Base-by-base conservation (phyloP, 192 early-diverging fungal species). In the Coemansia sp. region DNA sequence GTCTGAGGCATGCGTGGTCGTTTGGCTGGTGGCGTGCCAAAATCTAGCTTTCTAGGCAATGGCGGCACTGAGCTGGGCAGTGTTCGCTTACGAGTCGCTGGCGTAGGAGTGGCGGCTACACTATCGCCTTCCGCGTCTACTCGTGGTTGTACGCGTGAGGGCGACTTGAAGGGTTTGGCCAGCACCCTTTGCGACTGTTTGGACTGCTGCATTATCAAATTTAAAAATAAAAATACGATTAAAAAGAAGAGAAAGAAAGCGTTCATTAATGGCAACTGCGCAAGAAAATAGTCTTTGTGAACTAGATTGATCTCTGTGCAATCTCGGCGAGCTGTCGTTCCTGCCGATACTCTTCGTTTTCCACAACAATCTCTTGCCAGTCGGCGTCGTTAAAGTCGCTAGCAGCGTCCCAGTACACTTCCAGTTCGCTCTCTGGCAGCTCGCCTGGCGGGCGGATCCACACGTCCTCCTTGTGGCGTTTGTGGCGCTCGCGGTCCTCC, bases 401-500 rank as follows among this genome's bases (percentile, higher is more conserved):
- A 12, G 74, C 70, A 14, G 70, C 78, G 27, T 80, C 80, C 83
- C 83, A 84, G 22, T 76, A 79, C 18, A 68, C 29, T 0, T 50
- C 15, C 14, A 84, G 73, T 41, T 84, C 83, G 21, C 57, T 57
- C 29, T 46, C 63, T 0, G 67, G 58, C 17, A 24, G 9, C 40
- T 77, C 80, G 44, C 68, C 52, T 1, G 62, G 52, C 7, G 72
- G 76, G 0, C 80, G 71, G 11, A 79, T 72, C 83, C 83, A 84
- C 18, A 66, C 72, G 17, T 84, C 83, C 57, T 84, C 83, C 58
- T 81, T 81, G 35, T 72, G 62, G 3, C 73, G 43, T 50, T 84
- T 84, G 37, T 84, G 83, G 18, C 80, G 62, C 50, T 84, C 83
- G 15, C 83, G 73, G 37, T 84, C 83, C 62, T 84, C 83, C 41